Percentiles rank a stretch among this genome's conserved stretches.
Conservation (phyloP, 768 basidiomycete species). For the Tricholomella constricta region DNA sequence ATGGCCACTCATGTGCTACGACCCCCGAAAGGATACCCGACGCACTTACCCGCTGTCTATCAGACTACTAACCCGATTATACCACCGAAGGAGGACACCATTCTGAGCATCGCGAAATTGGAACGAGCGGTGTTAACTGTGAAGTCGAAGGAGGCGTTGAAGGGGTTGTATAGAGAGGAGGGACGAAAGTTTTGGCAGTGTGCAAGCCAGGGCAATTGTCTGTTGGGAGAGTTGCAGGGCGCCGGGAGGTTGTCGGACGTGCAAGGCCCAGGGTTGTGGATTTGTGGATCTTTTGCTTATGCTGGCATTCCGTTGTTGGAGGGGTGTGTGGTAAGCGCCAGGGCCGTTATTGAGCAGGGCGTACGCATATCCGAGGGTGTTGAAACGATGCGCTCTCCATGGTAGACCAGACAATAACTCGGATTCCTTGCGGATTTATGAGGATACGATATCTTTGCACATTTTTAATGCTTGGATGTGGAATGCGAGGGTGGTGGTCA, state of each 20-base stretch:
- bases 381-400: constrained; percentile 14
- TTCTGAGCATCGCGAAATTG: constrained; percentile 60
- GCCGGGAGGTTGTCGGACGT: constrained; percentile 35
- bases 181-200: constrained; percentile 47
- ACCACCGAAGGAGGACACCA: constrained; percentile 43
- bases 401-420: constrained; percentile 10
- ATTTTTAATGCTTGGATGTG: neutral
- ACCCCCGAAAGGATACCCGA: constrained; percentile 35
- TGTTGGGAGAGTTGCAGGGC: constrained; percentile 56
- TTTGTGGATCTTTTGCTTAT: constrained; percentile 73
- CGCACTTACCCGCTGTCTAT: constrained; percentile 42
- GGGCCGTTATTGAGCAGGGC: constrained; percentile 51
- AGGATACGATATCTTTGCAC: neutral
- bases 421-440: neutral
- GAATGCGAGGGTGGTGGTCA: constrained; percentile 10
- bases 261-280: constrained; percentile 55
- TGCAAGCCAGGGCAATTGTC: constrained; percentile 34
- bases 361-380: constrained; percentile 39
- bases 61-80: constrained; percentile 80
- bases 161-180: constrained; percentile 41
- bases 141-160: constrained; percentile 52
- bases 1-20: constrained; percentile 72
- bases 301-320: constrained; percentile 78
- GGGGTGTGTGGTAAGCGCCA: constrained; percentile 77
- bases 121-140: constrained; percentile 63